Evolutionary conservation across 352 stramenopile species (phyloP).

Genomic region (Phytophthora agathidicida): DNA sequence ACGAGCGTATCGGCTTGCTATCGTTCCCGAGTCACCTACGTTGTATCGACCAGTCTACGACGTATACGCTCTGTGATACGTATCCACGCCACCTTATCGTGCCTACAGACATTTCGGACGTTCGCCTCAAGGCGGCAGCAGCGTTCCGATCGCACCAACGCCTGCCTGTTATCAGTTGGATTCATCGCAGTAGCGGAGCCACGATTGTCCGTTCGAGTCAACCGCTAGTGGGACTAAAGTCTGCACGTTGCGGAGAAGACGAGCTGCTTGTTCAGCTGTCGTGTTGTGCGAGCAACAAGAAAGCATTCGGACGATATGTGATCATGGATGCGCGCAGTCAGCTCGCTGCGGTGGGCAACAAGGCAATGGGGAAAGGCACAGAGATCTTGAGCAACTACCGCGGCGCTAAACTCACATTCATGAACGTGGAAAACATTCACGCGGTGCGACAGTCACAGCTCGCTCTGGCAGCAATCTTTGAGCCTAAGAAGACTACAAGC

Average conservation of each 20-base stretch:
- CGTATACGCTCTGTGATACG: conserved; percentile 92
- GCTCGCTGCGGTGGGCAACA: conserved; percentile 85
- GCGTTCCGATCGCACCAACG: conserved; percentile 75
- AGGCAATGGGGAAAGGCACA: conserved; percentile 94
- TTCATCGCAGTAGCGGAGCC: conserved; percentile 72
- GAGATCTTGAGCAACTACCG: conserved; percentile 97
- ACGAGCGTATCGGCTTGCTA: conserved; percentile 78
- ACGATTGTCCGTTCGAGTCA: conserved; percentile 87
- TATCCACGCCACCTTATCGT: conserved; percentile 96
- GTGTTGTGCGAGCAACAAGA: conserved; percentile 63
- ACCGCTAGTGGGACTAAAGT: conserved; percentile 82
- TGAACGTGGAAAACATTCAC: conserved; percentile 99
- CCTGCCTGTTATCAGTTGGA: conserved; percentile 78
- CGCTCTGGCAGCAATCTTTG: conserved; percentile 82
- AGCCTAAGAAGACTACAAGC: conserved; percentile 71
- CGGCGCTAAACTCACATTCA: conserved; percentile 94
- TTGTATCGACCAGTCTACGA: conserved; percentile 77
- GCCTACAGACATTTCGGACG: conserved; percentile 91
- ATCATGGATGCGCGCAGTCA: conserved; percentile 89
- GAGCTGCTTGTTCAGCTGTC: conserved; percentile 75
- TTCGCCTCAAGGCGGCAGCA: conserved; percentile 77
- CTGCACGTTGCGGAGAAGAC: conserved; percentile 74
- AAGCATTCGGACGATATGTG: conserved; percentile 61
- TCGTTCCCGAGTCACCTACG: conserved; percentile 63
- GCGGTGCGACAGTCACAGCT: conserved; percentile 94